Evolutionary conservation across 345 rosid species (phyloP), one percentile per base, ranked within the genome.

Genomic region (Iberis pinnata): DNA sequence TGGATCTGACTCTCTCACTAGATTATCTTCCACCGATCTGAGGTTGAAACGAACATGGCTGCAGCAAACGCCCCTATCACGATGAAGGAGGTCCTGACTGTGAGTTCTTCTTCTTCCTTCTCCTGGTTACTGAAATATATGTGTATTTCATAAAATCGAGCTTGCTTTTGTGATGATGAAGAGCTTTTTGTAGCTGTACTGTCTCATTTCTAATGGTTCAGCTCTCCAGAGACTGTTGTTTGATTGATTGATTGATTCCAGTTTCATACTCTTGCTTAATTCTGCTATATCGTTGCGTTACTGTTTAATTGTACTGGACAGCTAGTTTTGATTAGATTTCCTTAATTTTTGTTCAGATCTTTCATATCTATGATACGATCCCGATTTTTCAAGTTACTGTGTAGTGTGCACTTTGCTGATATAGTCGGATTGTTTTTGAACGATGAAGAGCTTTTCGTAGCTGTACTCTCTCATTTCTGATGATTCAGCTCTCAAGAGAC

Each of bases 21-120:
- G 50, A 58, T 71, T 56, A 32, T 31, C 44, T 39, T 15, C 46
- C 70, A 49, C 68, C 48, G 69, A 77, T 77, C 78, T 79, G 60
- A 62, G 60, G 59, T 56, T 68, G 67, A 70, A 22, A n/a, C n/a
- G n/a, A n/a, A 53, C 84, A 86, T 86, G 97, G 88, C 93, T 68
- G 86, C 89, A 25, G 87, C 96, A 20, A 87, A 70, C 76, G 94
- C 96, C 45, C 96, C 89, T 60, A 84, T 89, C 80, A 52, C 88
- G 64, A 82, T 89, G 97, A 84, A 84, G 72, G 97, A 89, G 75
- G 84, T 83, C 66, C 65, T 86, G 20, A 89, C 86, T 37, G 94
- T 86, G 63, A 72, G 86, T 56, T 70, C 40, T n/a, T 13, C 42
- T 40, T 47, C n/a, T 19, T 33, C 22, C 22, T 3, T 53, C 52